Percentiles rank a stretch among this genome's conserved stretches.
phyloP scores from a whole-genome alignment of 495 filamentous ascomycete genomes.

The Lindgomyces ingoldianus region DNA sequence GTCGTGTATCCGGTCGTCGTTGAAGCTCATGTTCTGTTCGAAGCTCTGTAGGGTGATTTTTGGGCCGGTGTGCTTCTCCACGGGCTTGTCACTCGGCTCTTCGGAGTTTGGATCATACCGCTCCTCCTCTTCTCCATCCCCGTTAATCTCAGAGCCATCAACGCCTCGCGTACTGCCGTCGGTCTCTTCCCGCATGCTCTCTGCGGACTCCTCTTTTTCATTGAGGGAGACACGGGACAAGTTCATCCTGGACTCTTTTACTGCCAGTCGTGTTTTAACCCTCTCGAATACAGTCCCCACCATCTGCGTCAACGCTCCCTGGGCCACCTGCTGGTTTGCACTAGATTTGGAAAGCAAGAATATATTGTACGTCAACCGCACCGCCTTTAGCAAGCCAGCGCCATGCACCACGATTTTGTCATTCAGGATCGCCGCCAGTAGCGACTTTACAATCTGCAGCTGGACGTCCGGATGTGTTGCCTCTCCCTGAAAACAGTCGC shows the following conservation, averaged over 20 bases:
- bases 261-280: slow-evolving; percentile 79
- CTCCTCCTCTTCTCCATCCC: slow-evolving; percentile 29
- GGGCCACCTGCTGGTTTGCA: slow-evolving; percentile 92
- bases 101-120: slow-evolving; percentile 47
- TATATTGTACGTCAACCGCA: slow-evolving; percentile 97
- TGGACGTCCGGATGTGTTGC: slow-evolving; percentile 87
- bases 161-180: slow-evolving; percentile 42
- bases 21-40: slow-evolving; percentile 89
- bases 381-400: slow-evolving; percentile 94
- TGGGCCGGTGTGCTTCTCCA: slow-evolving; percentile 61
- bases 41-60: slow-evolving; percentile 96
- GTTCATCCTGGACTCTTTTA: slow-evolving; percentile 73
- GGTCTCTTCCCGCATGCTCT: slow-evolving; percentile 37
- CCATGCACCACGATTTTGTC: slow-evolving; percentile 99
- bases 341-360: slow-evolving; percentile 90
- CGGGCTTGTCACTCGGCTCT: slow-evolving; percentile 56
- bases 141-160: slow-evolving; percentile 45
- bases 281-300: slow-evolving; percentile 96
- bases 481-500: slow-evolving; percentile 98
- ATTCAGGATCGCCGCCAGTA: slow-evolving; percentile 92
- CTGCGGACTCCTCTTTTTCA: slow-evolving; percentile 42
- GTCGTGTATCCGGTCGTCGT: slow-evolving; percentile 86
- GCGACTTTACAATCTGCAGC: slow-evolving; percentile 95
- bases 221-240: slow-evolving; percentile 49
- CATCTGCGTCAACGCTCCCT: slow-evolving; percentile 97